Conservation (phyloP, 305 asterid species). For the Coffea humblotiana region DNA sequence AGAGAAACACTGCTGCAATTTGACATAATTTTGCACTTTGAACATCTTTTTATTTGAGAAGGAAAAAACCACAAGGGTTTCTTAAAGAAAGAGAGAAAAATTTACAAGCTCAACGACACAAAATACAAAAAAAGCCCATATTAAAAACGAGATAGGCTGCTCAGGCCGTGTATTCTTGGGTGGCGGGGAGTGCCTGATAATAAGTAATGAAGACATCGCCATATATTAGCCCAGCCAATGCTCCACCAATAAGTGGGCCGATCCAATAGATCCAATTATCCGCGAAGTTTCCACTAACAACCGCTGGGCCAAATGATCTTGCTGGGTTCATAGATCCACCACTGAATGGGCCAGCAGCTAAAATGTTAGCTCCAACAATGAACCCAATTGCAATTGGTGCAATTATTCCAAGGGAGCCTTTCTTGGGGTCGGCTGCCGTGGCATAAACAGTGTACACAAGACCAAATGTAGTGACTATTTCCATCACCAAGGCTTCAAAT, state of each 20-base stretch:
- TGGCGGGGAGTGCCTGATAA: constrained; percentile 38
- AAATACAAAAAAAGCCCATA: not conserved
- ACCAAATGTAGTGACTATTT: constrained; percentile 57
- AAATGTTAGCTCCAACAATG: constrained; percentile 65
- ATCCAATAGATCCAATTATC: constrained; percentile 67
- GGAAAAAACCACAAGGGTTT: not conserved
- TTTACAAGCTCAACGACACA: constrained; percentile 18
- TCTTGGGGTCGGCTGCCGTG: constrained; percentile 74
- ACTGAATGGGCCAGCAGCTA: constrained; percentile 74
- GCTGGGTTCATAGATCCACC: constrained; percentile 87
- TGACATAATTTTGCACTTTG: not conserved
- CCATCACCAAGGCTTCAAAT: constrained; percentile 55
- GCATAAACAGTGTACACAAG: constrained; percentile 72
- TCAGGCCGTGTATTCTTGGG: constrained; percentile 44
- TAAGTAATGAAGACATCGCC: constrained; percentile 53
- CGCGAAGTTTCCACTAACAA: constrained; percentile 45
- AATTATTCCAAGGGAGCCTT: constrained; percentile 61
- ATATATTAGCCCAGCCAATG: constrained; percentile 62
- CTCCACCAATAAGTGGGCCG: constrained; percentile 80
- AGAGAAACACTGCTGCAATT: not conserved
- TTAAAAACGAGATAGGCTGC: not conserved
- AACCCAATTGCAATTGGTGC: constrained; percentile 75
- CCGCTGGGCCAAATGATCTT: constrained; percentile 72
- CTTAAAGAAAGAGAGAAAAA: not conserved
- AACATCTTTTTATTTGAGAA: constrained; percentile 5